Conservation (phyloP, 805 yeast species). For the Cyberlindnera samutprakarnensis region DNA sequence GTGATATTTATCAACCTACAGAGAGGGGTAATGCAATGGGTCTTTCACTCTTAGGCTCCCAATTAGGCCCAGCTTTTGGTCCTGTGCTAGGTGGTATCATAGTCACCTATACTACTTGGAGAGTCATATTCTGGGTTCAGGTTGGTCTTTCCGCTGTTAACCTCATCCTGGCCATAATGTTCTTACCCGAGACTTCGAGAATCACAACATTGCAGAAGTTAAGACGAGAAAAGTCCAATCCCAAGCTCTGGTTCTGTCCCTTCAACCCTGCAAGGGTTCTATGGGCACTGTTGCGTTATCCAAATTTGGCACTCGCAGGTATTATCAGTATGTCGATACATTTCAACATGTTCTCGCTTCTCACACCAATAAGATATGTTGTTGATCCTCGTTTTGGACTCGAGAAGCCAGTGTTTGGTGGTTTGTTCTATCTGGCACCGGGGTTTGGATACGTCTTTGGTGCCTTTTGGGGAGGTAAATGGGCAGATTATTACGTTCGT, state of each 20-base stretch:
- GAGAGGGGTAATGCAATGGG: conserved; percentile 47
- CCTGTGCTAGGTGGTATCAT: conserved; percentile 47
- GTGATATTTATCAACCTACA: conserved; percentile 42
- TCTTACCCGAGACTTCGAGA: conserved; percentile 38
- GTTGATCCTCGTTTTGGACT: conserved; percentile 48
- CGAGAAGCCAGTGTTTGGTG: conserved; percentile 39
- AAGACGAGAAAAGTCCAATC: conserved; percentile 22
- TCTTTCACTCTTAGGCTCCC: conserved; percentile 41
- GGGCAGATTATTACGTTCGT: conserved; percentile 42
- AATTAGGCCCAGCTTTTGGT: conserved; percentile 46
- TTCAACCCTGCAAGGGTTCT: conserved; percentile 41
- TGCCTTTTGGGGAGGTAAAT: conserved; percentile 43
- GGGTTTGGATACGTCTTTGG: conserved; percentile 48
- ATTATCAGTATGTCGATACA: conserved; percentile 32
- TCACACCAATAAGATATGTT: conserved; percentile 50
- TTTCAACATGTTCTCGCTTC: conserved; percentile 43
- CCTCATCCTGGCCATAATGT: conserved; percentile 28
- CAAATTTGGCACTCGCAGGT: conserved; percentile 37
- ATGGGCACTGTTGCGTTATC: conserved; percentile 33
- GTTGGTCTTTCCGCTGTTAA: conserved; percentile 35
- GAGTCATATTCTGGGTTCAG: conserved; percentile 44
- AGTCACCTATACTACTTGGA: conserved; percentile 43
- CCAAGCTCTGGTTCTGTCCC: conserved; percentile 31
- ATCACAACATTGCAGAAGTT: conserved; percentile 8
- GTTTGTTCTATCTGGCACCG: conserved; percentile 49